Evolutionary conservation across 495 filamentous ascomycete genomes (phyloP), one percentile per base, ranked within the genome.

Genomic region (Daldinia bambusicola): DNA sequence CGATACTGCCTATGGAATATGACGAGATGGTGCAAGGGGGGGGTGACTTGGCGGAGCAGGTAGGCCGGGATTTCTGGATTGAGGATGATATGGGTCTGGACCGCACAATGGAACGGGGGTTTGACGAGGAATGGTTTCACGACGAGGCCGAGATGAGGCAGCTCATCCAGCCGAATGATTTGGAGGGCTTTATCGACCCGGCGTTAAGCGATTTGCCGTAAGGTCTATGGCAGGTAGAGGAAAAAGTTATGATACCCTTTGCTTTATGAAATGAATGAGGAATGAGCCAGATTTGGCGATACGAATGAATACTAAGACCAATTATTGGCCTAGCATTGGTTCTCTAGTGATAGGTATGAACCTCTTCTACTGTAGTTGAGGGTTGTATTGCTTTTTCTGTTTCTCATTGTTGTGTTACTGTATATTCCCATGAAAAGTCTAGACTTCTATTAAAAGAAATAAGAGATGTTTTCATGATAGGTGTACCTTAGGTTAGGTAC

Each of bases 21-120:
- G 50, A 61, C 13, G 26, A 48, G 2, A 67, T 55, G 52, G 60
- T 58, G 37, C 37, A 60, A 20, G 37, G 32, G 40, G 26, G 16
- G 40, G n/a, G 58, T 5, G 51, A 52, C n/a, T 63, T 65, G 57
- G 59, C 62, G 1, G 55, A 62, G 4, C 61, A 26, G n/a, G 34
- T 12, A 10, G 16, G 18, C 22, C 9, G 71, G n/a, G 50, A 76
- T 9, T 84, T 86, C 75, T 85, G 83, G 84, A 67, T 83, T 51
- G 82, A 80, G n/a, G 72, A 61, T 4, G 30, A 31, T 37, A 32
- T 37, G 16, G 41, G 38, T 8, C 18, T 20, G 12, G 20, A 7
- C 16, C 18, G 26, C 59, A 55, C 38, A 30, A 61, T 12, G 2
- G 13, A 22, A 22, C 26, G 12, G 4, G 31, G 53, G 37, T 30